A percentile compares a stretch with the other conserved stretches of the same genome.
phyloP scores from a whole-genome alignment of 192 early-diverging fungal genomes.

The Backusella parvicylindrica region DNA sequence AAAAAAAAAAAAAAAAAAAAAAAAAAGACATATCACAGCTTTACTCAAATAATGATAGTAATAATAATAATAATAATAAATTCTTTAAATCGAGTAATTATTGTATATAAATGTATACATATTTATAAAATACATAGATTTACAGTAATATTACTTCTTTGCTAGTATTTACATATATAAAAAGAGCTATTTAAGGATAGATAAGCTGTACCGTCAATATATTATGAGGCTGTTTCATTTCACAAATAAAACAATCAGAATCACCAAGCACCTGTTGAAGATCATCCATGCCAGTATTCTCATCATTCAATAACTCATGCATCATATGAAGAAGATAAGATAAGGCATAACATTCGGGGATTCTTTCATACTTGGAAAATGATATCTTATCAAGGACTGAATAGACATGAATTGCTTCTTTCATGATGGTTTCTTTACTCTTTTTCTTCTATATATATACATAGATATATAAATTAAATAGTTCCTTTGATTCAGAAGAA shows the following conservation, averaged over 20 bases:
- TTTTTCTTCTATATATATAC: neutral
- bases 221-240: neutral
- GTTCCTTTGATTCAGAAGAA: too few relatives aligned
- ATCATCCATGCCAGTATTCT: neutral
- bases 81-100: too few relatives aligned
- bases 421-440: neutral
- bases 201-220: neutral
- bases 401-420: neutral
- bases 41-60: too few relatives aligned
- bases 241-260: neutral
- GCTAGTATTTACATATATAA: too few relatives aligned
- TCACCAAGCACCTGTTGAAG: neutral
- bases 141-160: too few relatives aligned
- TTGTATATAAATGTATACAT: too few relatives aligned
- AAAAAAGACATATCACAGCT: too few relatives aligned
- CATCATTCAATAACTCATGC: neutral
- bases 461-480: neutral
- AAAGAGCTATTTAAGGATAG: neutral
- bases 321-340: neutral
- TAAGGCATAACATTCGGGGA: neutral
- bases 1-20: too few relatives aligned
- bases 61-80: too few relatives aligned
- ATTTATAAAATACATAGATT: too few relatives aligned
- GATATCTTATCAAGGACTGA: neutral
- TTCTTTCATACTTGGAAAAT: neutral